Conservation (phyloP, 2,329 filamentous ascomycete species). For the Rhynchosporium agropyri region DNA sequence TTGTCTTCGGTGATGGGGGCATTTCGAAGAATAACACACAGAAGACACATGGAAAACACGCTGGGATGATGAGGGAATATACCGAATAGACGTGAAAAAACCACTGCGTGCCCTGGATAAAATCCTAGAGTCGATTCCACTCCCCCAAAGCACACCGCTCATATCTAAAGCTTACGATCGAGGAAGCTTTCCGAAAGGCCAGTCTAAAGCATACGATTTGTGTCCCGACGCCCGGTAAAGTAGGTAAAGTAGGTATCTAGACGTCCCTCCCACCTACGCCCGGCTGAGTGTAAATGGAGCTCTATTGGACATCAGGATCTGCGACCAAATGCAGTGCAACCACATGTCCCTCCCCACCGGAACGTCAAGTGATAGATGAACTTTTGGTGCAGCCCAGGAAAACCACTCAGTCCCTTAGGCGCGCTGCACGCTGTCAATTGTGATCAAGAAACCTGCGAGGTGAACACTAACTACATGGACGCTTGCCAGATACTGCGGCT, state of each 20-base stretch:
- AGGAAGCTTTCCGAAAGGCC: neutral
- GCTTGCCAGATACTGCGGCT: no score
- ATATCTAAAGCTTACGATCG: neutral
- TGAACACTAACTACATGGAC: no score
- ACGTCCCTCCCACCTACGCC: neutral
- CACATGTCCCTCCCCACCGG: neutral
- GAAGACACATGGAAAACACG: no score
- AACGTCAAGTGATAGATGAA: neutral
- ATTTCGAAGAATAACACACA: no score
- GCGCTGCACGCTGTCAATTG: no score
- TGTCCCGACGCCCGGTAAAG: neutral
- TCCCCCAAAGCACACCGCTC: neutral
- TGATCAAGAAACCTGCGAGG: no score
- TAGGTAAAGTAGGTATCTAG: neutral
- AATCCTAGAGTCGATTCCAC: no score
- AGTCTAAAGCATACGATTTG: neutral
- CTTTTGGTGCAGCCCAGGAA: no score
- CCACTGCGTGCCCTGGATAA: neutral
- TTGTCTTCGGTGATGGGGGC: no score
- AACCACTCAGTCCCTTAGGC: neutral
- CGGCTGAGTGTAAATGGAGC: neutral
- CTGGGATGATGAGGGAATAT: neutral
- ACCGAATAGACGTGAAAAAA: neutral
- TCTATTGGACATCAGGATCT: neutral
- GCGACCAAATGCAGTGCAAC: neutral